Evolutionary conservation across 371 early-diverging fungal genomes (phyloP), one percentile per base, ranked within the genome.

Genomic region (Apophysomyces trapeziformis): DNA sequence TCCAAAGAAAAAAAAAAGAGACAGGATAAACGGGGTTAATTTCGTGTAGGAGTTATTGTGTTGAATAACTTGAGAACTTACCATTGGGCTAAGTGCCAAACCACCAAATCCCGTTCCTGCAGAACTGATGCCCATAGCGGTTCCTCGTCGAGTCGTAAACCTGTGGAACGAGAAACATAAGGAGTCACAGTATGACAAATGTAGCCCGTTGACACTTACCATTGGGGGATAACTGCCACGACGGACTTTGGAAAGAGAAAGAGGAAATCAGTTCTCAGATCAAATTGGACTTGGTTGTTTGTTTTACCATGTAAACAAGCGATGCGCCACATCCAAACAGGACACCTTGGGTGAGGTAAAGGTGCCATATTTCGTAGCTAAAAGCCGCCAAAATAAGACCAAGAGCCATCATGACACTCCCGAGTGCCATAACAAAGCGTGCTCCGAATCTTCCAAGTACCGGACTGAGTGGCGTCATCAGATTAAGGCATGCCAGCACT

Each of bases 61-160:
- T 26, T 26, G 32, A 26, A 26, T 26, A 26, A 26, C 3, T 26
- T 26, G 32, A 26, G 32, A n/a, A 39, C 47, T 13, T 32, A 78
- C 79, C 79, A 79, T 75, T 6, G 80, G 80, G 60, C 73, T 73
- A 9, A 79, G 47, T 2, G 80, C 77, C 5, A 79, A 43, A 35
- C 93, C 93, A 54, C 94, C 94, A 60, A 92, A 69, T 0, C 94
- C 94, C 12, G 88, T 82, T 7, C 95, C 95, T 60, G 91, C 77
- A 45, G 89, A 86, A 57, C 89, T 87, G 13, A 94, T 82, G 11
- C 94, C 94, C n/a, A 88, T 88, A 5, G 79, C 79, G 21, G 72
- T 67, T 35, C 73, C 76, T 46, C 60, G 87, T 86, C 66, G 90
- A 38, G 11, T 90, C 80, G 46, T 92, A 78, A 64, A 78, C 65